Evolutionary conservation across 106 monocot genomes (phyloP).

Genomic region (Acanthochlamys bracteata): DNA sequence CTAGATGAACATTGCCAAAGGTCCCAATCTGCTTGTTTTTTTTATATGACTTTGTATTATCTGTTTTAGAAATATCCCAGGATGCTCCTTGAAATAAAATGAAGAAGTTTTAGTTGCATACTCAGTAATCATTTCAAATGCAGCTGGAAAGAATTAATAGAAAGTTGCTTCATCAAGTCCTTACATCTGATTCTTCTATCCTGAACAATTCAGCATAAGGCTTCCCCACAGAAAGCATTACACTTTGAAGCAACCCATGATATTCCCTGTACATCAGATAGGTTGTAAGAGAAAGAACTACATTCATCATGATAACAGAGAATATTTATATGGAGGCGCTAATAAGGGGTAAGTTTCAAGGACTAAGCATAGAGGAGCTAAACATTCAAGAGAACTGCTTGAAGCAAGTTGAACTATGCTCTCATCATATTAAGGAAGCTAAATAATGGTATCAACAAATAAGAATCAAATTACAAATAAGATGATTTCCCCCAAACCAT

Average conservation of each 20-base stretch:
- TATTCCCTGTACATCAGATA: not conserved
- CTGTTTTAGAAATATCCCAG: not conserved
- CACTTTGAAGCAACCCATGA: not conserved
- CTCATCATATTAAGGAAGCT: too few relatives aligned
- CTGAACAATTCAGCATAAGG: not conserved
- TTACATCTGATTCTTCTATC: conserved; percentile 5
- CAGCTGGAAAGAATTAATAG: not conserved
- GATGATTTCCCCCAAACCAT: too few relatives aligned
- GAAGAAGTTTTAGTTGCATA: not conserved
- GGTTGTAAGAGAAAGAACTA: not conserved
- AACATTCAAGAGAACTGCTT: too few relatives aligned
- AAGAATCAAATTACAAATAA: too few relatives aligned
- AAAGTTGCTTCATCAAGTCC: not conserved
- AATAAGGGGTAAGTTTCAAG: too few relatives aligned
- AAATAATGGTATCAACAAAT: too few relatives aligned
- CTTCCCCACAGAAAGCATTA: not conserved
- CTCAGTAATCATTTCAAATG: not conserved
- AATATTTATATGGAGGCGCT: too few relatives aligned
- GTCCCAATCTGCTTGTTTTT: conserved; percentile 1
- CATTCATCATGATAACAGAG: not conserved
- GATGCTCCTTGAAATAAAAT: not conserved
- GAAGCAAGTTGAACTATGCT: too few relatives aligned
- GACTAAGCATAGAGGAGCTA: too few relatives aligned
- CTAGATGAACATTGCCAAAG: not conserved
- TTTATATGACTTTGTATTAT: not conserved